These are phyloP conservation scores for Glycine latifolia DNA, from an alignment of 306 rosid species.

Conservation along the genomic window DNA sequence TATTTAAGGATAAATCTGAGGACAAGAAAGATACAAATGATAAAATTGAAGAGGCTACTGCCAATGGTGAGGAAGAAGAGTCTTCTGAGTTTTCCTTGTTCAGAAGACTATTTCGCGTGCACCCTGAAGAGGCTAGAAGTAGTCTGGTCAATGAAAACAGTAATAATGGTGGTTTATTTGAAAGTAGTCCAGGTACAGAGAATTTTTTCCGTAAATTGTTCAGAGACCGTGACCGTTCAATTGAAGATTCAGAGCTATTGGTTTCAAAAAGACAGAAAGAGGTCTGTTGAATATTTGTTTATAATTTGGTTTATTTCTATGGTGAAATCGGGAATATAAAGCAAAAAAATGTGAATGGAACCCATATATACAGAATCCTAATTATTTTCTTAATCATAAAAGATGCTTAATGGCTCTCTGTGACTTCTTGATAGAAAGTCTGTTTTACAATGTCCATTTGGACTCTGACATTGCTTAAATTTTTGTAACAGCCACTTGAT, in stretches of 20 bases:
- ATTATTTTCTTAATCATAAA: slow-evolving; percentile 12
- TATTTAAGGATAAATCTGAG: slow-evolving; percentile 79
- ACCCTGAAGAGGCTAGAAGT: slow-evolving; percentile 87
- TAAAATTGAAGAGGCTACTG: slow-evolving; percentile 76
- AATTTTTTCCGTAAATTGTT: slow-evolving; percentile 92
- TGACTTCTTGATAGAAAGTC: slow-evolving; percentile 10
- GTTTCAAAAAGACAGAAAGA: slow-evolving; percentile 84
- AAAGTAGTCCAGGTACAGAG: slow-evolving; percentile 97
- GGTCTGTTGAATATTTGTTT: slow-evolving; percentile 58
- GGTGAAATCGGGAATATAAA: slow-evolving; percentile 33
- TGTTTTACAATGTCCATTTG: not conserved
- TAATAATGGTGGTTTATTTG: slow-evolving; percentile 59
- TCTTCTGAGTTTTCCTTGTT: slow-evolving; percentile 86
- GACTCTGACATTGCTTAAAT: not conserved
- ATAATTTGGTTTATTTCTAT: slow-evolving; percentile 39
- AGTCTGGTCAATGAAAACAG: slow-evolving; percentile 60
- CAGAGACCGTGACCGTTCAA: slow-evolving; percentile 89
- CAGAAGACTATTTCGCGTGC: slow-evolving; percentile 90
- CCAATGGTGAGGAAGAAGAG: slow-evolving; percentile 84
- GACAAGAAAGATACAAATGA: slow-evolving; percentile 79
- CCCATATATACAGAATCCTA: not conserved
- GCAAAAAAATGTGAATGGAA: slow-evolving; percentile 11
- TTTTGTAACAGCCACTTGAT: slow-evolving; percentile 22
- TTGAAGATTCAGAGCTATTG: slow-evolving; percentile 93
- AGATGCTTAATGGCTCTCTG: slow-evolving; percentile 5